phyloP scores from a whole-genome alignment of 768 basidiomycete species.

The Suillus hirtellus region DNA sequence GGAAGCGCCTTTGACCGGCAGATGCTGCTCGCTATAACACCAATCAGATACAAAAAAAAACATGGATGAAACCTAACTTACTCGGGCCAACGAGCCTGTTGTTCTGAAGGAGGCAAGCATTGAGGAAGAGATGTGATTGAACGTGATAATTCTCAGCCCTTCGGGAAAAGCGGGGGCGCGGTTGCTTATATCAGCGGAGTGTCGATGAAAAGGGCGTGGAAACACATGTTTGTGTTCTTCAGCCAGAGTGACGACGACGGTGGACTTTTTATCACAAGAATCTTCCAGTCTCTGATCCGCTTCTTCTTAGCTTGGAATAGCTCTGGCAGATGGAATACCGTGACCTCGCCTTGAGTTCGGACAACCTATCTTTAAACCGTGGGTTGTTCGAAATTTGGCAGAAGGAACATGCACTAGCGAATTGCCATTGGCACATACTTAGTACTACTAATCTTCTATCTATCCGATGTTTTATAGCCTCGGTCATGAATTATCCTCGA shows the following conservation, averaged over 20 bases:
- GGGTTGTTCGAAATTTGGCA: constrained; percentile 80
- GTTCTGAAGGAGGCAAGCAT: constrained; percentile 74
- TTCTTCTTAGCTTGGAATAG: constrained; percentile 39
- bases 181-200: constrained; percentile 43
- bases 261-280: constrained; percentile 36
- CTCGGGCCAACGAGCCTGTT: constrained; percentile 64
- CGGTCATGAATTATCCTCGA: constrained; percentile 19
- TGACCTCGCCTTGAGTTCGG: constrained; percentile 82
- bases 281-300: constrained; percentile 76
- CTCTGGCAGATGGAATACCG: constrained; percentile 61
- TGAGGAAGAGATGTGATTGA: constrained; percentile 18
- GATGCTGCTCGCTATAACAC: constrained; percentile 51
- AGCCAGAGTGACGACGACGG: constrained; percentile 84
- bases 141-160: constrained; percentile 10
- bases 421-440: not conserved
- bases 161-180: constrained; percentile 20
- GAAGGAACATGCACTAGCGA: constrained; percentile 54
- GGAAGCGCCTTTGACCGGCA: constrained; percentile 84
- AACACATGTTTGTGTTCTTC: constrained; percentile 18
- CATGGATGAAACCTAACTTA: constrained; percentile 29
- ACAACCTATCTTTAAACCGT: constrained; percentile 43
- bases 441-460: constrained; percentile 3
- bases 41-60: not conserved
- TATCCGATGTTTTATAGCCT: constrained; percentile 5
- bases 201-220: constrained; percentile 7